Conservation (phyloP, 2,329 filamentous ascomycete species). For the Thielaviopsis punctulata region DNA sequence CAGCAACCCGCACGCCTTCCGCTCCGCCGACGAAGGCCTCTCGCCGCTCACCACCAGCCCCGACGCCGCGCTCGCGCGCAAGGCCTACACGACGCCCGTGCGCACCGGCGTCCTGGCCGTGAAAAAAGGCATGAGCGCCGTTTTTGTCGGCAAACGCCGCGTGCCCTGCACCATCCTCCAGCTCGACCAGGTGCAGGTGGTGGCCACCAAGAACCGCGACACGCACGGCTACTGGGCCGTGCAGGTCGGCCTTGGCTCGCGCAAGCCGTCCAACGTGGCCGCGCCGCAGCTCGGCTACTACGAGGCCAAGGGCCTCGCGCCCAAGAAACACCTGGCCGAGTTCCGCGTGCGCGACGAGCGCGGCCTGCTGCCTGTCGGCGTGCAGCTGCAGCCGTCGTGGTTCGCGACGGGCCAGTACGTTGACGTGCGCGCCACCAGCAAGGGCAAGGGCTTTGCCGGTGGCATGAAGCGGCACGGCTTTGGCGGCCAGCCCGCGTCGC, state of each 20-base stretch:
- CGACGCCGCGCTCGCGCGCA: constrained; percentile 42
- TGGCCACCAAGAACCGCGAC: constrained; percentile 66
- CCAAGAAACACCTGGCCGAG: constrained; percentile 71
- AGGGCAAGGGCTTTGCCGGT: constrained; percentile 88
- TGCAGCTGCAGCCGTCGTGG: constrained; percentile 68
- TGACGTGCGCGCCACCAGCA: constrained; percentile 61
- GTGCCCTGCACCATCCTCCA: constrained; percentile 84
- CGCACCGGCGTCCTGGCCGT: constrained; percentile 70
- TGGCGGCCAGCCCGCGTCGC: constrained; percentile 70
- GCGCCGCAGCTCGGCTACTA: constrained; percentile 77
- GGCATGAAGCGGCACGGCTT: constrained; percentile 97
- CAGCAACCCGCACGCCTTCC: constrained; percentile 40
- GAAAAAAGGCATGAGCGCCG: constrained; percentile 91
- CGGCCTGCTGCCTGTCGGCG: constrained; percentile 61
- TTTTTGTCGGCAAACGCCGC: constrained; percentile 65
- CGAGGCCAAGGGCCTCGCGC: constrained; percentile 61
- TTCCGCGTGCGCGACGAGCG: constrained; percentile 63
- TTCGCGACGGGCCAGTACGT: constrained; percentile 83
- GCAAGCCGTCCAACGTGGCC: constrained; percentile 58
- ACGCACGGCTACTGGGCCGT: constrained; percentile 87
- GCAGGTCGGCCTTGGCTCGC: constrained; percentile 66
- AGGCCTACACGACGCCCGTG: constrained; percentile 39
- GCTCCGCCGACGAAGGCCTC: constrained; percentile 38
- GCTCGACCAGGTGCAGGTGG: constrained; percentile 78
- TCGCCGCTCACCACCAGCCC: constrained; percentile 39